Conservation (phyloP, 306 rosid species). For the Lupinus albus region DNA sequence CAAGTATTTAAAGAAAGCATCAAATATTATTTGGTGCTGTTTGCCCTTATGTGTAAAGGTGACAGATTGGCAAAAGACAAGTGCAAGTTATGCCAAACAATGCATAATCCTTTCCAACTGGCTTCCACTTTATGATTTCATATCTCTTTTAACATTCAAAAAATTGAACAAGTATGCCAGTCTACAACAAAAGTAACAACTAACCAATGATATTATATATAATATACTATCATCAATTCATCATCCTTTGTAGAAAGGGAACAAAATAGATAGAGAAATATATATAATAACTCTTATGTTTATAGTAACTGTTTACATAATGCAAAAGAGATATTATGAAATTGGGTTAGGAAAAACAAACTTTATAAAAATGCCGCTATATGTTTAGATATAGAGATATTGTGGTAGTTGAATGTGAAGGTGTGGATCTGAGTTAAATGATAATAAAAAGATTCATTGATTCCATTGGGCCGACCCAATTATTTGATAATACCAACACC, state of each 20-base stretch:
- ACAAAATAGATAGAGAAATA: no score
- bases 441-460: no score
- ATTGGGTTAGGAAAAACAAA: background rate
- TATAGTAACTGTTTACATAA: no score
- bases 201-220: background rate
- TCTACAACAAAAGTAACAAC: conserved; percentile 10
- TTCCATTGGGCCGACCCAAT: no score
- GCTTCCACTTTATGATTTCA: conserved; percentile 41
- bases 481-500: no score
- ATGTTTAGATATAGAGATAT: background rate
- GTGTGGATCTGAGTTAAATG: no score
- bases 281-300: no score
- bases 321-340: no score
- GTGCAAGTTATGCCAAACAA: conserved; percentile 43
- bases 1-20: conserved; percentile 31
- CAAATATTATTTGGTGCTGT: conserved; percentile 33
- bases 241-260: no score
- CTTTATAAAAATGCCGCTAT: background rate
- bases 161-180: background rate
- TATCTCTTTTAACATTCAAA: background rate
- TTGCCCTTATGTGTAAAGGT: conserved; percentile 18
- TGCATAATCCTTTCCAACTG: conserved; percentile 39
- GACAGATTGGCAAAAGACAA: conserved; percentile 35
- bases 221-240: background rate
- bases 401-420: no score